phyloP scores from a whole-genome alignment of 2,329 filamentous ascomycete genomes.

The Apiospora sp. region DNA sequence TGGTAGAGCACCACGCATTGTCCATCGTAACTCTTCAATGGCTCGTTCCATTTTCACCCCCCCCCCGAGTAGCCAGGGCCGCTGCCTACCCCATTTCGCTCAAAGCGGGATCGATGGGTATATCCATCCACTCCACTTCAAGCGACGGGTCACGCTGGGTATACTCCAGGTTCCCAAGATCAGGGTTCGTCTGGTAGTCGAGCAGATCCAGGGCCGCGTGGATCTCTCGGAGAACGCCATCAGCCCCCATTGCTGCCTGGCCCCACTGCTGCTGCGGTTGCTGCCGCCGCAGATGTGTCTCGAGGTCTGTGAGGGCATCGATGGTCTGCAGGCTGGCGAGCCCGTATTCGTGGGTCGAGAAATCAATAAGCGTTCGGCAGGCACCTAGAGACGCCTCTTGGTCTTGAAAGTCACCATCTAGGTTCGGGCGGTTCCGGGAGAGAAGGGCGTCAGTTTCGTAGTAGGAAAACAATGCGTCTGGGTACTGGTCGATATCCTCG shows the following conservation, averaged over 20 bases:
- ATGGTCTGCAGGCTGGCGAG: constrained; percentile 1
- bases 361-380: background rate
- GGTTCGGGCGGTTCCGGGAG: background rate
- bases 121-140: background rate
- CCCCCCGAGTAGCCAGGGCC: no score
- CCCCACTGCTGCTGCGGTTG: background rate
- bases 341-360: background rate
- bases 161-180: background rate
- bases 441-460: background rate
- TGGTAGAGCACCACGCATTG: no score
- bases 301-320: background rate
- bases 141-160: background rate
- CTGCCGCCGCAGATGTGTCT: background rate
- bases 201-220: background rate
- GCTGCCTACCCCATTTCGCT: background rate
- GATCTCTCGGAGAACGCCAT: background rate
- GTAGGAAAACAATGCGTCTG: background rate
- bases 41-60: no score
- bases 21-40: background rate
- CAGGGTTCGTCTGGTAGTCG: background rate
- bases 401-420: no score
- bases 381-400: background rate
- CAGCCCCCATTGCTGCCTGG: background rate
- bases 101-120: constrained; percentile 12
- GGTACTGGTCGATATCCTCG: background rate